These are phyloP conservation scores for Trametes meyenii DNA, from an alignment of 768 basidiomycete genomes.

Conservation along the genomic window DNA sequence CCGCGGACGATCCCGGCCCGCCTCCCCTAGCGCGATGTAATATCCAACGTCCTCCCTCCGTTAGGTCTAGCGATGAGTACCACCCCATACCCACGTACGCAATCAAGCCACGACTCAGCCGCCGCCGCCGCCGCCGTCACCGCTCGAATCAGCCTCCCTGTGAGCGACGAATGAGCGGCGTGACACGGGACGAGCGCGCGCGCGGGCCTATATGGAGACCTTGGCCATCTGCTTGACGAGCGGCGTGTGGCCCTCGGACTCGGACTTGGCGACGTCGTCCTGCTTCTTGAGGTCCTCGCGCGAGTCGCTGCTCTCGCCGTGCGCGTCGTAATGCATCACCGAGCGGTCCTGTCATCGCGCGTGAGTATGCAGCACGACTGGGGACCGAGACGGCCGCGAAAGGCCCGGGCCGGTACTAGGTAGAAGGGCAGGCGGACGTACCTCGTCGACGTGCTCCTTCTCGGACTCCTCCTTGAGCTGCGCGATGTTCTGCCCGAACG, in stretches of 20 bases:
- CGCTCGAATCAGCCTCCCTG: no score
- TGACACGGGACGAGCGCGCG: not conserved
- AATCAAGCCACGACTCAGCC: no score
- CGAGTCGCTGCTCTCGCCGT: conserved; percentile 21
- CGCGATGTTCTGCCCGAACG: conserved; percentile 60
- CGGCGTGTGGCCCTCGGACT: conserved; percentile 10
- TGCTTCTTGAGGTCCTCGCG: conserved; percentile 21
- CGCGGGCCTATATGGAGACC: conserved; percentile 8
- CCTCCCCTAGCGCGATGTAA: no score
- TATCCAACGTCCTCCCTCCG: no score
- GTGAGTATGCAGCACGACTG: not conserved
- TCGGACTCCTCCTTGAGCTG: conserved; percentile 84
- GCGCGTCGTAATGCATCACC: conserved; percentile 24
- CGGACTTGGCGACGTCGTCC: conserved; percentile 15
- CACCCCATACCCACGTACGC: no score
- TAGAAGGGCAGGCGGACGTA: conserved; percentile 26
- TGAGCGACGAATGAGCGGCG: no score
- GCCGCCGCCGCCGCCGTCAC: no score
- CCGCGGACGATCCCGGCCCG: no score
- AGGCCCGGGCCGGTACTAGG: not conserved
- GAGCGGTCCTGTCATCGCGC: conserved; percentile 15
- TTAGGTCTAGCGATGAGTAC: no score
- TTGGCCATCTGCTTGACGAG: conserved; percentile 18
- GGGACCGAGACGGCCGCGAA: not conserved
- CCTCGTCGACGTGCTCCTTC: conserved; percentile 78